Evolutionary conservation across 495 filamentous ascomycete species (phyloP).

Genomic region (Xylaria bambusicola): DNA sequence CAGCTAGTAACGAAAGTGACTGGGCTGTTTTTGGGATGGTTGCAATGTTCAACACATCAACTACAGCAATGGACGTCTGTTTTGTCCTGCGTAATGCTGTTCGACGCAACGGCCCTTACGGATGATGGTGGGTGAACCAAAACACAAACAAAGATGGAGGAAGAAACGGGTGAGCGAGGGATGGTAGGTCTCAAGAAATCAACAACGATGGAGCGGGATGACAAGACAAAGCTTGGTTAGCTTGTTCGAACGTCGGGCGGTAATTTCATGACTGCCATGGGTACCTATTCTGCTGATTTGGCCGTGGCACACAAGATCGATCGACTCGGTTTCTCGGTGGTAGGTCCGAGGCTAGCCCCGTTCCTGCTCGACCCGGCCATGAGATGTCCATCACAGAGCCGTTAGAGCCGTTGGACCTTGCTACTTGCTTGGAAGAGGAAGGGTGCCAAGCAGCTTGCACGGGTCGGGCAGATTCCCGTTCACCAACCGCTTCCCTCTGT

Average conservation of each 20-base stretch:
- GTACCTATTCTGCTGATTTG: too few species aligned
- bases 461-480: neutral
- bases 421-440: slow-evolving; percentile 2
- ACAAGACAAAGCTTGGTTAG: neutral
- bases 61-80: neutral
- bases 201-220: neutral
- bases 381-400: too few species aligned
- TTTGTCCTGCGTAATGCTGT: neutral
- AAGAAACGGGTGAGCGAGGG: neutral
- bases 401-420: neutral
- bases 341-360: slow-evolving; percentile 17
- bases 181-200: neutral
- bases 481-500: slow-evolving; percentile 14
- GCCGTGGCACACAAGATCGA: slow-evolving; percentile 3
- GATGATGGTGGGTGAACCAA: slow-evolving; percentile 8
- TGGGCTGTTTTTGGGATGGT: neutral
- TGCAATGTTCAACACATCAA: neutral
- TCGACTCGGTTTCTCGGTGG: slow-evolving; percentile 5
- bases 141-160: slow-evolving; percentile 1
- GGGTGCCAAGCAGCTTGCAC: neutral
- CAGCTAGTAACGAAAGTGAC: neutral
- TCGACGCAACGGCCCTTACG: slow-evolving; percentile 1
- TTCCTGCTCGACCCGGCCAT: too few species aligned
- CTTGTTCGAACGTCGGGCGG: neutral
- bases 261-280: slow-evolving; percentile 8